phyloP scores from a whole-genome alignment of 2,329 filamentous ascomycete species.

The Stagonosporopsis cucurbitacearum region DNA sequence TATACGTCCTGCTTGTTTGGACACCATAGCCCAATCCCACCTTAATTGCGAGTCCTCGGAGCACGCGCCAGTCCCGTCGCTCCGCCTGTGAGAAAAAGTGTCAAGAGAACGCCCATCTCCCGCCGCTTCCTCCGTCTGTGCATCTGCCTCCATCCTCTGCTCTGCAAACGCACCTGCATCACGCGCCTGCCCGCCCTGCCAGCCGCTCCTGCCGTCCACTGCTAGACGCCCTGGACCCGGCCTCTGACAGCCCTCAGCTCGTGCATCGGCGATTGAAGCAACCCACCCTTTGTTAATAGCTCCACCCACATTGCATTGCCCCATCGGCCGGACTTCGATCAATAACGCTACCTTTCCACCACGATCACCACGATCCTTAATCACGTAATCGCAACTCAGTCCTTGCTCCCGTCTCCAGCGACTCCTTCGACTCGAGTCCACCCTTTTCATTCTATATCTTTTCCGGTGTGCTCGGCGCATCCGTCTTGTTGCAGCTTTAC shows the following conservation, averaged over 20 bases:
- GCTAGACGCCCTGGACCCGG: slow-evolving; percentile 24
- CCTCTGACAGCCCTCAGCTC: slow-evolving; percentile 12
- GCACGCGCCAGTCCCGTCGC: slow-evolving; percentile 49
- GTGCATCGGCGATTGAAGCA: slow-evolving; percentile 27
- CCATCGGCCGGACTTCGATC: slow-evolving; percentile 48
- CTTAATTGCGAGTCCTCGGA: slow-evolving; percentile 43
- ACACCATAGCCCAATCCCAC: slow-evolving; percentile 29
- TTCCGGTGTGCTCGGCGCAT: slow-evolving; percentile 34
- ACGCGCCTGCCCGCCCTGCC: slow-evolving; percentile 18
- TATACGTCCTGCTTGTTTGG: slow-evolving; percentile 41
- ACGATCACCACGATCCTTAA: slow-evolving; percentile 50
- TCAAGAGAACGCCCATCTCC: slow-evolving; percentile 33
- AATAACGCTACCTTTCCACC: slow-evolving; percentile 36
- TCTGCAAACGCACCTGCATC: slow-evolving; percentile 15
- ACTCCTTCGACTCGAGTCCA: slow-evolving; percentile 23
- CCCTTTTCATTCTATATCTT: slow-evolving; percentile 45
- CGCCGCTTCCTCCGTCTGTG: slow-evolving; percentile 32
- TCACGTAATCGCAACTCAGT: slow-evolving; percentile 45
- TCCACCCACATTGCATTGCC: slow-evolving; percentile 46
- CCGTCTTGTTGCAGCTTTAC: slow-evolving; percentile 41
- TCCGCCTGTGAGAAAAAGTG: slow-evolving; percentile 36
- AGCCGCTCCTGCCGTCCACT: slow-evolving; percentile 27
- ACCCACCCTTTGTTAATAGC: slow-evolving; percentile 45
- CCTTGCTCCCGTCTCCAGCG: slow-evolving; percentile 28
- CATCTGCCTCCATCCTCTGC: slow-evolving; percentile 22